A percentile compares a stretch with the other conserved stretches of the same genome.
Conservation (phyloP, 2,329 filamentous ascomycete genomes). For the Fusarium goolgardi region DNA sequence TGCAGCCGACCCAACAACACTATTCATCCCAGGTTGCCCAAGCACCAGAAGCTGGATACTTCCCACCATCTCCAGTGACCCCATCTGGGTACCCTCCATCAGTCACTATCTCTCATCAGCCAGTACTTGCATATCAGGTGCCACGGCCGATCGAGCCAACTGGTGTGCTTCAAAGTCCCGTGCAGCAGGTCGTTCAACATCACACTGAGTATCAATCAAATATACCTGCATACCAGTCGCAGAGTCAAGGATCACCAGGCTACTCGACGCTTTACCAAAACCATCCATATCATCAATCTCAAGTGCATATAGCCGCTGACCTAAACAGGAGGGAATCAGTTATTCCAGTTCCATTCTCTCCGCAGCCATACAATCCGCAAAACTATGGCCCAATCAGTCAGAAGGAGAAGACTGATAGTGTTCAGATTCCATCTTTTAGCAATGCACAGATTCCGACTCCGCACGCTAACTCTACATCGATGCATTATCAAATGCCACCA, state of each 20-base stretch:
- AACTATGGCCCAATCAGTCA: slow-evolving; percentile 17
- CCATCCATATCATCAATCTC: neutral
- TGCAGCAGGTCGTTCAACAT: neutral
- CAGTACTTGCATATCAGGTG: neutral
- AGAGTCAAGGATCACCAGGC: neutral
- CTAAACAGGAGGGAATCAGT: slow-evolving; percentile 9
- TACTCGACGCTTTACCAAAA: slow-evolving; percentile 1
- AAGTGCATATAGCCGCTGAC: neutral
- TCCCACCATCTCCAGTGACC: neutral
- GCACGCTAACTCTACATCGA: neutral
- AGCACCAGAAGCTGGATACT: slow-evolving; percentile 11
- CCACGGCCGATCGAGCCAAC: neutral
- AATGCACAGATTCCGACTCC: neutral
- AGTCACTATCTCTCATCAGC: neutral
- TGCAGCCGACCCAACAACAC: neutral
- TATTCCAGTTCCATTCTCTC: neutral
- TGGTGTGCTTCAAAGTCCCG: neutral
- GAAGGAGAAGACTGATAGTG: neutral
- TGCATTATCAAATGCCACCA: slow-evolving; percentile 14
- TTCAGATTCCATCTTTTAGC: accelerated
- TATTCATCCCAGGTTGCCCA: neutral
- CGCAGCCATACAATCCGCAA: slow-evolving; percentile 32
- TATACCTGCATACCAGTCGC: neutral
- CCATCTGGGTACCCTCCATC: slow-evolving; percentile 5
- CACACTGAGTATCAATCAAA: neutral